Evolutionary conservation across 2,329 filamentous ascomycete genomes (phyloP), one percentile per base, ranked within the genome.

Genomic region (Incumbomyces lentus): DNA sequence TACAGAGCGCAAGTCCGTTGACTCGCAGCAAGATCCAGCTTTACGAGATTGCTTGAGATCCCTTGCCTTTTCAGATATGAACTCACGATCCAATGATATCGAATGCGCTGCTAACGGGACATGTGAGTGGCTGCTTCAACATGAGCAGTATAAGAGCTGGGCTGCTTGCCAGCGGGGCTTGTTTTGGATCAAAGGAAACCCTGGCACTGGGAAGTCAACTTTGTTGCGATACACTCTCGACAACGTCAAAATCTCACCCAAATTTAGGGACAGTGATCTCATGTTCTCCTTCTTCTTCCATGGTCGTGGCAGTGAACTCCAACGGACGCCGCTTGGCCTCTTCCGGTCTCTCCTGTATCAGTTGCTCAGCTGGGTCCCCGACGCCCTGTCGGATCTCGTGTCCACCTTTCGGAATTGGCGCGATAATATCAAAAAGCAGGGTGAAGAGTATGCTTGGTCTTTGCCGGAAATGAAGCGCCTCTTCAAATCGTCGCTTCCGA

Each of bases 221-320:
- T 18, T 56, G 37, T 52, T 54, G 52, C 55, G 52, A 29, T 7
- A n/a, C 14, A 13, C 30, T 14, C 12, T n/a, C 14, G 11, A 13
- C 30, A 17, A 32, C 7, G n/a, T 18, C 18, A 40, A 40, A 14
- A 18, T 10, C n/a, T 5, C 14, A 22, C 13, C 33, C 11, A 35
- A 6, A 4, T 17, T 35, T 6, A 35, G 16, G 16, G 12, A 35
- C 33, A 35, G 11, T 4, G 33, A 35, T 11, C 13, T 17, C 4
- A 6, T 22, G 19, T 11, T 29, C 11, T 60, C 57, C 0, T 63
- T 60, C 35, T 63, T 62, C 49, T 62, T 62, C 42, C 57, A 62
- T 13, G 59, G 54, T 2, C 47, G 57, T 32, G 60, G 60, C 0
- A 49, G 49, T 1, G 2, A 33, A 2, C 22, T 61, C 10, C 58